Evolutionary conservation across 2,329 filamentous ascomycete genomes (phyloP).

Genomic region (Sclerotiophoma versabilis): DNA sequence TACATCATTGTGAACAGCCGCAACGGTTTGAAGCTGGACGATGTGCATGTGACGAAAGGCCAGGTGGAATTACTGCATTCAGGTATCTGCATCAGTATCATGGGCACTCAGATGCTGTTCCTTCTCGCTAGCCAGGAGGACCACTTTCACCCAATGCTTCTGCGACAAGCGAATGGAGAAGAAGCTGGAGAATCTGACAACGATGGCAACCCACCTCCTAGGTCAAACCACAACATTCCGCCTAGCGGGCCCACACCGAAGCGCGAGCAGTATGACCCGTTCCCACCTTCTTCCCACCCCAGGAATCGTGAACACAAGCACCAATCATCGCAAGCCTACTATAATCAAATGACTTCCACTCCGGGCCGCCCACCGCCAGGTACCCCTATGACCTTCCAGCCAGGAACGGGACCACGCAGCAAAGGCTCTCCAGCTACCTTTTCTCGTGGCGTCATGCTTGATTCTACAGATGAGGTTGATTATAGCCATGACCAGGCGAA

Average conservation of each 20-base stretch:
- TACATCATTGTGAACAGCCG: slow-evolving; percentile 86
- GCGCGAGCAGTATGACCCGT: slow-evolving; percentile 47
- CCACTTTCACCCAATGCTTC: slow-evolving; percentile 71
- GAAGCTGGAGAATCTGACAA: slow-evolving; percentile 51
- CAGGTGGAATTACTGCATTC: slow-evolving; percentile 73
- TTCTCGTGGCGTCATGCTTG: slow-evolving; percentile 59
- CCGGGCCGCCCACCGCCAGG: slow-evolving; percentile 43
- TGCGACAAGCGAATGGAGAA: slow-evolving; percentile 62
- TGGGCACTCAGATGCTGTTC: slow-evolving; percentile 97
- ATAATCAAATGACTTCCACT: slow-evolving; percentile 46
- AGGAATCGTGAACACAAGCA: slow-evolving; percentile 36
- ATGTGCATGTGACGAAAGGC: slow-evolving; percentile 71
- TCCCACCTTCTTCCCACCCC: slow-evolving; percentile 47
- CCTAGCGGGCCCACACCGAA: slow-evolving; percentile 47
- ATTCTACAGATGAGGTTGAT: slow-evolving; percentile 68
- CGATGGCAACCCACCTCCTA: slow-evolving; percentile 41
- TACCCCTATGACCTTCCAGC: slow-evolving; percentile 47
- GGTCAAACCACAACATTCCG: slow-evolving; percentile 43
- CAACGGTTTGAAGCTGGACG: slow-evolving; percentile 88
- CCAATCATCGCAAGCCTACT: slow-evolving; percentile 39
- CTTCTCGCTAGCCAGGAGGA: slow-evolving; percentile 82
- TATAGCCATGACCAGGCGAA: slow-evolving; percentile 83
- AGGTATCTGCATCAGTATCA: slow-evolving; percentile 90
- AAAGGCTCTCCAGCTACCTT: slow-evolving; percentile 58
- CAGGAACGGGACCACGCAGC: slow-evolving; percentile 44